A percentile compares a stretch with the other conserved stretches of the same genome.
Evolutionary conservation across 2,329 filamentous ascomycete species (phyloP).

Genomic region (Colletotrichum sp.): DNA sequence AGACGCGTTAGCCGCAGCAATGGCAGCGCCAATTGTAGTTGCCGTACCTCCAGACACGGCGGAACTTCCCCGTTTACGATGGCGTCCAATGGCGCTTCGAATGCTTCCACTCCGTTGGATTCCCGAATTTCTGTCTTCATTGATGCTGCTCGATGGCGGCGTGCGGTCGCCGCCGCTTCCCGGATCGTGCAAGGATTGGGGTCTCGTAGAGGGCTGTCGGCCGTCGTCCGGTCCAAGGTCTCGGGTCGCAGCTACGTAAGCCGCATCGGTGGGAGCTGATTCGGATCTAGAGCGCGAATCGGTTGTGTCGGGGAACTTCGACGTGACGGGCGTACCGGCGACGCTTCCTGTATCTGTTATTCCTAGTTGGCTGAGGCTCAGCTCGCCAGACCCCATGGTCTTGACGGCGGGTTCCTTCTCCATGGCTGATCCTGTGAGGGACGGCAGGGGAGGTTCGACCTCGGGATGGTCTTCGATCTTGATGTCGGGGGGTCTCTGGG

Average conservation of each 20-base stretch:
- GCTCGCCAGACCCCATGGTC: constrained; percentile 85
- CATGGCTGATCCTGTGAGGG: constrained; percentile 34
- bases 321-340: constrained; percentile 59
- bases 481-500: constrained; percentile 35
- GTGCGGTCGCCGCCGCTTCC: constrained; percentile 62
- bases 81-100: constrained; percentile 62
- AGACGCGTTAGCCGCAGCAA: constrained; percentile 71
- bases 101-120: constrained; percentile 71
- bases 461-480: constrained; percentile 43
- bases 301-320: constrained; percentile 56
- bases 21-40: constrained; percentile 73
- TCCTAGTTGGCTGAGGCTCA: constrained; percentile 88
- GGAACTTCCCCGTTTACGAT: constrained; percentile 85
- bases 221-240: constrained; percentile 42
- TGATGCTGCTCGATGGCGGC: constrained; percentile 67
- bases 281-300: constrained; percentile 59
- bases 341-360: constrained; percentile 67
- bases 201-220: constrained; percentile 34
- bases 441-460: constrained; percentile 41
- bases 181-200: constrained; percentile 58
- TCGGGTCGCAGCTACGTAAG: constrained; percentile 27
- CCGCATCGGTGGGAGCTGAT: constrained; percentile 59
- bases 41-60: constrained; percentile 66
- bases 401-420: constrained; percentile 78
- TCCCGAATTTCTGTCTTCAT: constrained; percentile 62